Conservation (phyloP, 108 stramenopile genomes). For the Cyclotella distinguenda region DNA sequence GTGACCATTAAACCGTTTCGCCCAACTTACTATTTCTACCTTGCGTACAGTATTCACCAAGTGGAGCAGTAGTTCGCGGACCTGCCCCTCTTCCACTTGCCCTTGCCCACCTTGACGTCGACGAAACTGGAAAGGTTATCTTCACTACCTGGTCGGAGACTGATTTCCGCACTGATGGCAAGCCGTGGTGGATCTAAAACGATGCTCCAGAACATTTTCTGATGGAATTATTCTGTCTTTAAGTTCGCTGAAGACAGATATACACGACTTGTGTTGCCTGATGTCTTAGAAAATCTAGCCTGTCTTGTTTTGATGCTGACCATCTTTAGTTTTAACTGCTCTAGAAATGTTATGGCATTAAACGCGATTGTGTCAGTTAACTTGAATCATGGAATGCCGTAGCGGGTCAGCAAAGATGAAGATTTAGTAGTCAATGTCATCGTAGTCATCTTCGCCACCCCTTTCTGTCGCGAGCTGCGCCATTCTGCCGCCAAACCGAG, state of each 20-base stretch:
- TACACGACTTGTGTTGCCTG: no score
- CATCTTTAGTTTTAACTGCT: slow-evolving; percentile 1
- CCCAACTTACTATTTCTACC: not conserved
- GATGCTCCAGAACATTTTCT: not conserved
- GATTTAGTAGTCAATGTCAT: slow-evolving; percentile 28
- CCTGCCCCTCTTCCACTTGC: slow-evolving; percentile 96
- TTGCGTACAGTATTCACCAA: slow-evolving; percentile 80
- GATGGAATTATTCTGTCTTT: no score
- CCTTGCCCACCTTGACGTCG: slow-evolving; percentile 89
- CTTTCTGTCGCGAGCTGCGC: slow-evolving; percentile 10
- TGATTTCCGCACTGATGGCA: slow-evolving; percentile 94
- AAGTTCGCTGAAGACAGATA: no score
- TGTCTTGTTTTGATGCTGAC: no score
- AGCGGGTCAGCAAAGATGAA: no score
- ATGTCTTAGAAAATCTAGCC: no score
- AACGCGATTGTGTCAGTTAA: no score
- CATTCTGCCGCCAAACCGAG: not conserved
- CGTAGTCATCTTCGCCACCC: slow-evolving; percentile 20
- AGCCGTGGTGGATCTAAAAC: slow-evolving; percentile 95
- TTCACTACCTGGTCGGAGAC: slow-evolving; percentile 94
- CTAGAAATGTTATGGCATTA: not conserved
- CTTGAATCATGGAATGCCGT: no score
- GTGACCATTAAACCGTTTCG: not conserved
- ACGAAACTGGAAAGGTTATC: slow-evolving; percentile 79
- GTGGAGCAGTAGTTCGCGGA: slow-evolving; percentile 95